Evolutionary conservation across 1,139 yeast genomes (phyloP), one percentile per base, ranked within the genome.

Genomic region (Maudiozyma humilis): DNA sequence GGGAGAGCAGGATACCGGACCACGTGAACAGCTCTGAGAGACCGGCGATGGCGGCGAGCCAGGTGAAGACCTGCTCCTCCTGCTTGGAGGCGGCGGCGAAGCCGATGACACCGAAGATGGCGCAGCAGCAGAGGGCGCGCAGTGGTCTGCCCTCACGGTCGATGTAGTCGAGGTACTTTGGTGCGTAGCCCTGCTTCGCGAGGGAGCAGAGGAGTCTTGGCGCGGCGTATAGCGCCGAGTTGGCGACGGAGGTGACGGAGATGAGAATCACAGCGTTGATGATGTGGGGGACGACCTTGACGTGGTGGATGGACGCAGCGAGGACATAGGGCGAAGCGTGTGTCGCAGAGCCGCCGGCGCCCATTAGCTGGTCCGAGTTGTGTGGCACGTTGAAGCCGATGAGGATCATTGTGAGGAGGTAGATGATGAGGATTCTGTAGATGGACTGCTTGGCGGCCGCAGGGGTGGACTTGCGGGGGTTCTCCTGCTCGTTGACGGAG

Each of bases 21-120:
- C 88, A 73, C 43, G 93, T 94, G 50, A 83, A 81, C 55, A 82
- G 68, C 65, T 84, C 93, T 42, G 85, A 77, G 51, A 87, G 76
- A 55, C 95, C 95, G 14, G 95, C 82, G 40, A 88, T 69, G 20
- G 95, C 85, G 60, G 85, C 61, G 86, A 91, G 42, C 88, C 87
- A 61, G 76, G 81, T 25, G 88, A 79, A 67, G 13, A 86, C 85
- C 29, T 70, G 73, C 49, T 74, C 78, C 62, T 83, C 77, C 46
- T 79, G 69, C 18, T 72, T 64, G 40, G 82, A 74, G 31, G 93
- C 86, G 3, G 72, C 68, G 44, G 76, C 73, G 49, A 84, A 87
- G 13, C 95, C 91, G 36, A 94, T 86, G 20, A 82, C 74, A 44
- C 88, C 86, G 54, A 87, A 82, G 17, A 82, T 79, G 8, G 86